A percentile compares a stretch with the other conserved stretches of the same genome.
Conservation (phyloP, 139 green algal genomes). For the Haematococcus sp. region DNA sequence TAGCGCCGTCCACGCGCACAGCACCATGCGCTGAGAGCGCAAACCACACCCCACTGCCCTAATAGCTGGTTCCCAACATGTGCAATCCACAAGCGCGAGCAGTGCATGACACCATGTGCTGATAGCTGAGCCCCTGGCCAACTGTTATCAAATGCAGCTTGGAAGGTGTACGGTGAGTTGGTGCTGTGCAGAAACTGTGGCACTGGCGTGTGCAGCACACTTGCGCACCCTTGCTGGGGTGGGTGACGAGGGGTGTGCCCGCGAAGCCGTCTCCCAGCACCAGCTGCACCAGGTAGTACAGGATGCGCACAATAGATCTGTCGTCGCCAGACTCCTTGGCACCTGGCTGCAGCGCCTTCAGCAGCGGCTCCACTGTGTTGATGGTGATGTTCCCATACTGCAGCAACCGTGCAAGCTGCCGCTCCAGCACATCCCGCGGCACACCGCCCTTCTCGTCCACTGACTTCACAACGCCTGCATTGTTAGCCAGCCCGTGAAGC, state of each 20-base stretch:
- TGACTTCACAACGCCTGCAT: too few relatives aligned
- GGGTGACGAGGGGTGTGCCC: slow-evolving; percentile 48
- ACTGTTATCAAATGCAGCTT: too few relatives aligned
- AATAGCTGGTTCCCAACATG: too few relatives aligned
- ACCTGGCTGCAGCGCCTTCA: slow-evolving; percentile 12
- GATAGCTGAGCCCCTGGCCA: too few relatives aligned
- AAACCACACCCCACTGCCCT: too few relatives aligned
- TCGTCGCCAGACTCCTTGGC: background rate
- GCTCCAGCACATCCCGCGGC: background rate
- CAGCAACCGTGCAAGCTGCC: background rate
- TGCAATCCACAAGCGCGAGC: too few relatives aligned
- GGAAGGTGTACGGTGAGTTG: too few relatives aligned
- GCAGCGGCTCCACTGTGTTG: slow-evolving; percentile 5
- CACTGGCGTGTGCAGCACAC: background rate
- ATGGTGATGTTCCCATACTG: slow-evolving; percentile 21
- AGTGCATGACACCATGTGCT: too few relatives aligned
- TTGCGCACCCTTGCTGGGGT: slow-evolving; percentile 5
- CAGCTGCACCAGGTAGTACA: slow-evolving; percentile 66
- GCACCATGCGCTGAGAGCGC: too few relatives aligned
- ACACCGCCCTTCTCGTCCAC: background rate
- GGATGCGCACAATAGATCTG: slow-evolving; percentile 6
- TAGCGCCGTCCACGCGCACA: too few relatives aligned
- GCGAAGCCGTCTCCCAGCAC: slow-evolving; percentile 53
- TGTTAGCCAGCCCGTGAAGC: too few relatives aligned
- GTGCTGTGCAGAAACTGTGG: too few relatives aligned